A percentile compares a stretch with the other conserved stretches of the same genome.
Conservation (phyloP, 2,329 filamentous ascomycete species). For the Bipolaris sorokiniana region DNA sequence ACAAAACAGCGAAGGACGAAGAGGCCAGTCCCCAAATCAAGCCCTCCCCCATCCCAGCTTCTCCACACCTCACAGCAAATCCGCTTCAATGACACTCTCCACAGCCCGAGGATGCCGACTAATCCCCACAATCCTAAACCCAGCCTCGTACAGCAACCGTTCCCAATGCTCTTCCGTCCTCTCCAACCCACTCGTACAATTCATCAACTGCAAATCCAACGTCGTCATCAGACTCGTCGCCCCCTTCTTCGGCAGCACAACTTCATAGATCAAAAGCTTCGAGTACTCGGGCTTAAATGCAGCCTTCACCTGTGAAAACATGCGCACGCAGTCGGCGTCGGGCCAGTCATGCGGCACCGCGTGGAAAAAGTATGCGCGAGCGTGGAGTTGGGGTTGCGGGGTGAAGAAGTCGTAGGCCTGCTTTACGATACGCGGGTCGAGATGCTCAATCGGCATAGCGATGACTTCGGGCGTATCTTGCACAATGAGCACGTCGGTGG, state of each 20-base stretch:
- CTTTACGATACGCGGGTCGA: conserved; percentile 6
- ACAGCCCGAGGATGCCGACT: conserved; percentile 5
- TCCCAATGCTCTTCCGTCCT: conserved; percentile 10
- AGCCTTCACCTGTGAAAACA: conserved; percentile 5
- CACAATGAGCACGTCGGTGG: conserved; percentile 1
- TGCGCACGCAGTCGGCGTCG: conserved; percentile 5
- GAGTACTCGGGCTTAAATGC: conserved; percentile 6
- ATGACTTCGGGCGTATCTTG: conserved; percentile 10
- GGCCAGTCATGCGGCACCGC: conserved; percentile 6
- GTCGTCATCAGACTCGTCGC: conserved; percentile 9
- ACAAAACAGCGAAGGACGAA: neutral
- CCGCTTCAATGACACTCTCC: conserved; percentile 10
- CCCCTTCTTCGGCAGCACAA: conserved; percentile 7
- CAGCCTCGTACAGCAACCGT: neutral
- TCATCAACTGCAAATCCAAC: conserved; percentile 11
- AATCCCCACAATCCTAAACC: conserved; percentile 1
- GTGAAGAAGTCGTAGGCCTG: conserved; percentile 13
- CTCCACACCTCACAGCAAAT: neutral
- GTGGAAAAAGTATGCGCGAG: conserved; percentile 8
- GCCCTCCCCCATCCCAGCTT: too few species aligned
- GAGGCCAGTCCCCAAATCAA: neutral
- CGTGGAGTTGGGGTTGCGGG: conserved; percentile 4
- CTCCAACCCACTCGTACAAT: conserved; percentile 6
- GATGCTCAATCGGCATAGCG: neutral
- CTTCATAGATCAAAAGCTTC: conserved; percentile 9